Base-by-base conservation (phyloP, 768 basidiomycete species). In the Postia placenta region DNA sequence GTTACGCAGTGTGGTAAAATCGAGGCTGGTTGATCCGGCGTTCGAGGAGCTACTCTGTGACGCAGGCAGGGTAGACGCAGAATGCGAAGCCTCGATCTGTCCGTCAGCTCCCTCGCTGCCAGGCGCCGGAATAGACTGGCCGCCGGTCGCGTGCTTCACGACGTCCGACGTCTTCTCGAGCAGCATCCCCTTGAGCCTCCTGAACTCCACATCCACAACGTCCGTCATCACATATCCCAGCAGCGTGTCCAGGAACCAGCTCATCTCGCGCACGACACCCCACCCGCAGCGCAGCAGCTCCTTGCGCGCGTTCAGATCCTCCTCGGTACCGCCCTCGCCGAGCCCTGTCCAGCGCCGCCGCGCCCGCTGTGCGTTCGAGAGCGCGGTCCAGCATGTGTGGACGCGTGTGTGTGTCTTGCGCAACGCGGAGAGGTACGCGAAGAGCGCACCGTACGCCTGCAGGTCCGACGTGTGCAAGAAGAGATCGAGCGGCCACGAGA, bases 151-250 rank as follows among this genome's bases (percentile, higher is more conserved):
- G 53, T 56, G 56, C 40, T 26, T 56, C 47, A 48, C 42, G 40
- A 44, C 55, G 54, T 35, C 56, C 62, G 45, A 15, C 17, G 56
- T 45, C 28, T 56, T 48, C 2, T 52, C 55, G 1, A 54, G 47
- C 37, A 92, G 67, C 24, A 81, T 65, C 30, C 74, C 78, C 61
- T 85, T 87, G 56, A 95, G 67, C 55, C 78, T 74, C 48, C 77
- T 68, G 60, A 87, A 92, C 61, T 95, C 92, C 14, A 82, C 78
- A 51, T 93, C 92, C 27, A 93, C 75, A 7, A 95, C 92, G 54
- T 95, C 92, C 59, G 79, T 86, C 88, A 91, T 89, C 51, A 91
- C 79, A 64, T 96, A 94, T 9, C 81, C 82, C 47, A 89, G 68
- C 2, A 96, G 60, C 23, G 81, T 83, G 62, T 93, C 91, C 49